Conservation (phyloP, 768 basidiomycete species). For the Pleurotus citrinopileatus region DNA sequence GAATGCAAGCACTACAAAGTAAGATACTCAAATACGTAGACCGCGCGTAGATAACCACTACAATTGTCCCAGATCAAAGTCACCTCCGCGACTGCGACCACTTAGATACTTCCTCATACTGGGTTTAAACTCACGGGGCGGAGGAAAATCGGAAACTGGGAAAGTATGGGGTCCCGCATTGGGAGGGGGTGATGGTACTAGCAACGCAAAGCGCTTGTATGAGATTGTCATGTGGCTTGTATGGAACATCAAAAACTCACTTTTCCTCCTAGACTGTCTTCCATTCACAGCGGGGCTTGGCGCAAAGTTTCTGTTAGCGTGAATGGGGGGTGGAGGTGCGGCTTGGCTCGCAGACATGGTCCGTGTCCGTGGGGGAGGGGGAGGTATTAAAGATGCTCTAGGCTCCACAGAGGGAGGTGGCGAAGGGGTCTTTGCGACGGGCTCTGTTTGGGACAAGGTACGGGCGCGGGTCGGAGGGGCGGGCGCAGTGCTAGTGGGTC, state of each 20-base stretch:
- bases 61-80: slow-evolving; percentile 54
- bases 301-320: slow-evolving; percentile 10
- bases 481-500: slow-evolving; percentile 16
- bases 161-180: slow-evolving; percentile 69
- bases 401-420: slow-evolving; percentile 26
- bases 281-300: slow-evolving; percentile 2
- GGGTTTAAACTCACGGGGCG: slow-evolving; percentile 61
- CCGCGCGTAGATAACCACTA: slow-evolving; percentile 18
- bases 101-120: slow-evolving; percentile 56
- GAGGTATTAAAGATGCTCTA: slow-evolving; percentile 25
- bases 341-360: slow-evolving; percentile 19
- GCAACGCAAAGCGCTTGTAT: neutral
- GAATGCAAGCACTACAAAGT: too few species aligned
- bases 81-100: slow-evolving; percentile 66
- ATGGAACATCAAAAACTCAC: slow-evolving; percentile 29
- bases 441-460: slow-evolving; percentile 41
- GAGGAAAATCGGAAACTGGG: slow-evolving; percentile 75
- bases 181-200: slow-evolving; percentile 53
- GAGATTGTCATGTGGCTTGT: slow-evolving; percentile 14
- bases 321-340: slow-evolving; percentile 13
- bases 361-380: slow-evolving; percentile 17
- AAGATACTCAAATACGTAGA: too few species aligned
- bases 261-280: slow-evolving; percentile 42
- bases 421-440: slow-evolving; percentile 26
- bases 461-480: slow-evolving; percentile 35